phyloP scores from a whole-genome alignment of 2,329 filamentous ascomycete species.

The Escovopsis sp. region DNA sequence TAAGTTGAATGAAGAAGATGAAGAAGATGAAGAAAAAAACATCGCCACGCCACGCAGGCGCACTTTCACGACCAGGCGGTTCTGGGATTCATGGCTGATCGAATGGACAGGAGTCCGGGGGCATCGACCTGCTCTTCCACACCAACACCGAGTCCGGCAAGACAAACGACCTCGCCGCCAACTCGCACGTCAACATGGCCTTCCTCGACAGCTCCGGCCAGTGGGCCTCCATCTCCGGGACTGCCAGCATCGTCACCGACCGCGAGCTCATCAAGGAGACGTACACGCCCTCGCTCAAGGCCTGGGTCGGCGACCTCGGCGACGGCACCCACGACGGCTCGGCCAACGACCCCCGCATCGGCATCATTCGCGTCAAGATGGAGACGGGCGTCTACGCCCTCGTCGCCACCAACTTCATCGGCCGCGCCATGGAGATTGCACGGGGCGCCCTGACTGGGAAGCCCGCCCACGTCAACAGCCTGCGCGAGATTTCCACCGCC shows the following conservation, averaged over 20 bases:
- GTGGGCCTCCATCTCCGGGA: slow-evolving; percentile 78
- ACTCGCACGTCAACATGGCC: slow-evolving; percentile 65
- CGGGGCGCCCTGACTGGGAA: slow-evolving; percentile 63
- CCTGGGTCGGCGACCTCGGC: slow-evolving; percentile 74
- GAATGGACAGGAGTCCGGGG: slow-evolving; percentile 49
- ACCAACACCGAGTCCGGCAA: slow-evolving; percentile 85
- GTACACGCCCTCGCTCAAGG: slow-evolving; percentile 60
- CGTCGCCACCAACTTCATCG: slow-evolving; percentile 45
- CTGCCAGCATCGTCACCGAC: slow-evolving; percentile 54
- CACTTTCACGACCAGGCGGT: too few relatives aligned
- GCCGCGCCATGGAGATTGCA: slow-evolving; percentile 53
- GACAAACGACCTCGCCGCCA: slow-evolving; percentile 60
- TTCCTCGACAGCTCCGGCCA: slow-evolving; percentile 65
- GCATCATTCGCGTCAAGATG: slow-evolving; percentile 62
- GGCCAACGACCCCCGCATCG: slow-evolving; percentile 67
- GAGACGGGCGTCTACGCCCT: slow-evolving; percentile 60
- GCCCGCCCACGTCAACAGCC: slow-evolving; percentile 55
- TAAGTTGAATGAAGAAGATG: slow-evolving; percentile 21
- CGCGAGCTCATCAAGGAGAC: slow-evolving; percentile 54
- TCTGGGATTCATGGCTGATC: too few relatives aligned
- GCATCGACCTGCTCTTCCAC: slow-evolving; percentile 76
- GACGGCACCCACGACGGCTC: slow-evolving; percentile 75
- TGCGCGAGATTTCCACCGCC: slow-evolving; percentile 55
- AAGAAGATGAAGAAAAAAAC: not conserved
- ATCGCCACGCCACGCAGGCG: not conserved